phyloP scores from a whole-genome alignment of 441 rosid species.

The Gossypium davidsonii region DNA sequence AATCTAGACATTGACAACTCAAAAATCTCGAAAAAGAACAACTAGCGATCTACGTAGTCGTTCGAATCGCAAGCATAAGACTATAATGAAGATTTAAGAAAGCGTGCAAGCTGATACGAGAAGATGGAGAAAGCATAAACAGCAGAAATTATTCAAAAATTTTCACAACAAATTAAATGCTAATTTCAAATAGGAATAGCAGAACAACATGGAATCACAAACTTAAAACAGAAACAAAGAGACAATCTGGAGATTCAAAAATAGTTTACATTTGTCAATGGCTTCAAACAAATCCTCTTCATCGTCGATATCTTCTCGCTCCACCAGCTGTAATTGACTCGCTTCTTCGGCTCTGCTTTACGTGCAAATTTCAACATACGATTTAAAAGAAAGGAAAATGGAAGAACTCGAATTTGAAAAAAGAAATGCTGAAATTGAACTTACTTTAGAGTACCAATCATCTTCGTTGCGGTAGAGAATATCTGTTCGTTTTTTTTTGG shows the following conservation, averaged over 20 bases:
- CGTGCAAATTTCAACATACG: not conserved
- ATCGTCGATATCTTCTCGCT: conserved; percentile 72
- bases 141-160: not conserved
- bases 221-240: not conserved
- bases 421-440: conserved; percentile 17
- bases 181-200: not conserved
- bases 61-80: not conserved
- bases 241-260: not conserved
- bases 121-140: not conserved
- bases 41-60: not conserved
- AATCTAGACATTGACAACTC: not conserved
- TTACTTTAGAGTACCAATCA: conserved; percentile 72
- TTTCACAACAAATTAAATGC: not conserved
- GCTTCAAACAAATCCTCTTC: conserved; percentile 81
- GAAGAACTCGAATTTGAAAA: not conserved
- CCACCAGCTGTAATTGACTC: conserved; percentile 76
- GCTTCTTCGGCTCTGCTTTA: conserved; percentile 65
- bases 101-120: not conserved
- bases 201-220: not conserved
- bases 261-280: conserved; percentile 59
- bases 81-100: not conserved
- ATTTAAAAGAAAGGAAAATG: not conserved
- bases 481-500: not conserved
- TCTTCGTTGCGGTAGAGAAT: conserved; percentile 28
- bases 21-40: not conserved